A percentile compares a stretch with the other conserved stretches of the same genome.
Conservation (phyloP, 257 asterid genomes). For the Nicotiana otophora region DNA sequence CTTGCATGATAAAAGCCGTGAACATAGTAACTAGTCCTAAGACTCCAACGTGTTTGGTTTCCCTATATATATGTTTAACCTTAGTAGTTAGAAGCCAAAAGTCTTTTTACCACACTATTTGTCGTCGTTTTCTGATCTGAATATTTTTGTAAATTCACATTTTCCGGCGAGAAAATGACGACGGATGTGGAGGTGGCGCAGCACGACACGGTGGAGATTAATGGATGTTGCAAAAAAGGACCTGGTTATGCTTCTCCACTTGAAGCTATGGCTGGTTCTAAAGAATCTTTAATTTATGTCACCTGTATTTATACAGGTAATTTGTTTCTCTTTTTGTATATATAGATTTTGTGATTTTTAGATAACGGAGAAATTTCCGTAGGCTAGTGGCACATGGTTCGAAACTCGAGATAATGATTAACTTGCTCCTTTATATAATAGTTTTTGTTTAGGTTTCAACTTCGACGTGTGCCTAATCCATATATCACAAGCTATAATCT, state of each 20-base stretch:
- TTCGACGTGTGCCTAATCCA: too few species aligned
- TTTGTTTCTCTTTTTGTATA: too few species aligned
- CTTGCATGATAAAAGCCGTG: not conserved
- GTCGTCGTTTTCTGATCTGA: not conserved
- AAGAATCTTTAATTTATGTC: conserved; percentile 78
- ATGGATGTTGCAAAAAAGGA: conserved; percentile 58
- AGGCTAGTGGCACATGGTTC: too few species aligned
- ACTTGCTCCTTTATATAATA: too few species aligned
- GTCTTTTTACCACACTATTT: not conserved
- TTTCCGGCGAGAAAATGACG: conserved; percentile 39
- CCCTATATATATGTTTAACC: not conserved
- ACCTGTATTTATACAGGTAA: conserved; percentile 84
- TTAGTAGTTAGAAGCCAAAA: not conserved
- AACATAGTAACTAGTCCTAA: not conserved
- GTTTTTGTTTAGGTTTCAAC: too few species aligned
- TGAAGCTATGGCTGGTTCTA: conserved; percentile 93
- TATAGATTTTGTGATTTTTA: too few species aligned
- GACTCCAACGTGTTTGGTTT: not conserved
- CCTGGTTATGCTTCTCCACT: conserved; percentile 92
- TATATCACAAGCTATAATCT: too few species aligned
- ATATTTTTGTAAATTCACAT: not conserved
- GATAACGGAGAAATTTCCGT: too few species aligned
- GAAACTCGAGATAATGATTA: too few species aligned
- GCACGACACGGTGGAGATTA: conserved; percentile 37
- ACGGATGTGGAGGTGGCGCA: conserved; percentile 44